Base-by-base conservation (phyloP, 192 early-diverging fungal genomes). In the Backusella liffmaniae region DNA sequence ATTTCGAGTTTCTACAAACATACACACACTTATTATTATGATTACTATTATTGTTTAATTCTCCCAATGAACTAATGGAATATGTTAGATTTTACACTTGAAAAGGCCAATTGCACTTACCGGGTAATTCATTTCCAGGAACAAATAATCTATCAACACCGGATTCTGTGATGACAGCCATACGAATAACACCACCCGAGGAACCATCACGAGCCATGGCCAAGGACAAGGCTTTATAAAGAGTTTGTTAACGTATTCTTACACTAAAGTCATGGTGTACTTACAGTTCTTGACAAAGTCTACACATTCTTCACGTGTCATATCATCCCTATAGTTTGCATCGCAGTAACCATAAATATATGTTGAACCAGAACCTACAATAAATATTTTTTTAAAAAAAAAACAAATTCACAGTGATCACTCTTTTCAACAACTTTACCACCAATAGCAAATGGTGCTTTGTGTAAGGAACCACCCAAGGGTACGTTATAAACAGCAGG, bases 271-370 rank as follows among this genome's bases (percentile, higher is more conserved):
- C 32, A 23, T 46, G 67, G 23, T n/a, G 10, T 62, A 88, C 87
- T 72, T 85, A 96, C 94, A 88, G 82, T 96, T 97, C 87, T 96
- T 99, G 53, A 94, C 92, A 91, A 99, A 99, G 49, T 92, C 85
- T 56, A 98, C 85, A 69, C 91, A 91, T 81, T 99, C 93, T 30
- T 98, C 95, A 76, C 85, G 83, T 37, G 80, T 92, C 96, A 99
- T 97, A 69, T 85, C 85, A 7, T 93, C 91, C 35, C 84, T 87
- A 79, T 88, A 99, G 23, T 81, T 73, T 67, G 96, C 86, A 87
- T 99, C 98, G 80, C 97, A 99, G 83, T 95, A 99, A 66, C 98
- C 98, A 79, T 98, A 99, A 77, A 99, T 98, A 81, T 94, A 99
- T 12, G 93, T 91, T 12, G 96, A 98, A 32, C 98, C 98, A 77